These are phyloP conservation scores for Lepidium didymum DNA, from an alignment of 345 rosid species.

Conservation along the genomic window DNA sequence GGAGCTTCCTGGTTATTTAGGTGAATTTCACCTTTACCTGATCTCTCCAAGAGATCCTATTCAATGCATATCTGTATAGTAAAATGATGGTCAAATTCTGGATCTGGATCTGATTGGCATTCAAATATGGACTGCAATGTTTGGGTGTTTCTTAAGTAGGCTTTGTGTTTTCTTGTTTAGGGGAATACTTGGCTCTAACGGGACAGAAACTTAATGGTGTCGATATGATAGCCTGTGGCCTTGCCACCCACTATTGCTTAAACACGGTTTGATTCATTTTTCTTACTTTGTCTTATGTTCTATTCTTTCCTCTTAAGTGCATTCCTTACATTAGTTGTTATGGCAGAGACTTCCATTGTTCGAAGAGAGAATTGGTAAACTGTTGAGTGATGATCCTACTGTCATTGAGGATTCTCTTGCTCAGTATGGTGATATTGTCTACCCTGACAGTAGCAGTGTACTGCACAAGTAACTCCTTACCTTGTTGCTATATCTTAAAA, in stretches of 20 bases:
- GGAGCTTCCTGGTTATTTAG: conserved; percentile 90
- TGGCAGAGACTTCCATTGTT: conserved; percentile 61
- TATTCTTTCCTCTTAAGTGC: neutral
- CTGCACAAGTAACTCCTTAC: conserved; percentile 49
- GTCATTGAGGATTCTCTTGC: conserved; percentile 77
- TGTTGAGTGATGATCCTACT: conserved; percentile 68
- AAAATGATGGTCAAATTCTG: neutral
- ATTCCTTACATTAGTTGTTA: conserved; percentile 10
- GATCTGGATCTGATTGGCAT: neutral
- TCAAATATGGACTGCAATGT: neutral
- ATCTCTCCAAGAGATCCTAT: neutral
- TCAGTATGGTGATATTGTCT: conserved; percentile 80
- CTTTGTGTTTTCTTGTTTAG: conserved; percentile 32
- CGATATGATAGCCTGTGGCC: conserved; percentile 92
- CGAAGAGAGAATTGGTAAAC: conserved; percentile 76
- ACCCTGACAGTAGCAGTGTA: conserved; percentile 56
- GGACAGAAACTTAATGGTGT: conserved; percentile 85
- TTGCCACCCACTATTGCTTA: conserved; percentile 82
- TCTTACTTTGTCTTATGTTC: conserved; percentile 5
- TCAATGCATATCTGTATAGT: neutral
- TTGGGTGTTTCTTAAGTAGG: neutral
- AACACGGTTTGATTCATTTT: conserved; percentile 43
- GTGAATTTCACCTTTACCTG: conserved; percentile 28
- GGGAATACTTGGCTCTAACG: conserved; percentile 85
- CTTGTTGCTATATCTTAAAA: neutral